Conservation (phyloP, 306 rosid species). For the Pueraria montana region DNA sequence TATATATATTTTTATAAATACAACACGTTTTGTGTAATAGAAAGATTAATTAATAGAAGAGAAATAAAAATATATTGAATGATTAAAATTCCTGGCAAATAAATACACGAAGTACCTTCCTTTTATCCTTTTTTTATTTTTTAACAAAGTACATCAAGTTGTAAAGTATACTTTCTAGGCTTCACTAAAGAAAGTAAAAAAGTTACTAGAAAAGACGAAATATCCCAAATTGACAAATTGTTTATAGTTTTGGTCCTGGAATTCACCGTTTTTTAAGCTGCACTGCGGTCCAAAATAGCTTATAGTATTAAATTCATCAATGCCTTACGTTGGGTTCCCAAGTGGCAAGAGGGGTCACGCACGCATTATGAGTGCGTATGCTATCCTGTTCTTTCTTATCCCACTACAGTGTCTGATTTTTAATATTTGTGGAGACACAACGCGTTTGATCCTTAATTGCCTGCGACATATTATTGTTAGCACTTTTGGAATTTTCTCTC, state of each 20-base stretch:
- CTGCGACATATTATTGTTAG: not conserved
- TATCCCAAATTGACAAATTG: not conserved
- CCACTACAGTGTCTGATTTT: not conserved
- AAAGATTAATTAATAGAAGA: not conserved
- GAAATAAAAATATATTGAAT: not conserved
- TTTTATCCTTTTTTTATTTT: not conserved
- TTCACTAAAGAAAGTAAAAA: no score
- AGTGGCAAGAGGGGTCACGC: not conserved
- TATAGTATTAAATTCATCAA: not conserved
- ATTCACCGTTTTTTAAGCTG: no score
- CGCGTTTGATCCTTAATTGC: not conserved
- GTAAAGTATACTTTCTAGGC: not conserved
- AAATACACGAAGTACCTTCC: not conserved
- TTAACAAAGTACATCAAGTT: not conserved
- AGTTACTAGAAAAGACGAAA: not conserved
- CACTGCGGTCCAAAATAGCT: not conserved
- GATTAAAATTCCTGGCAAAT: not conserved
- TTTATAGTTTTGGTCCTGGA: not conserved
- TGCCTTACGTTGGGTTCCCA: not conserved
- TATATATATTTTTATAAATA: not conserved
- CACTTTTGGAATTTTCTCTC: not conserved
- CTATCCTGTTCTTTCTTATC: no score
- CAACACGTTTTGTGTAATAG: slow-evolving; percentile 1
- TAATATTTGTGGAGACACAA: not conserved
- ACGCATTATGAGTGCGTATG: no score